Percentiles rank a stretch among this genome's conserved stretches.
Conservation (phyloP, 2,329 filamentous ascomycete species). For the Penicillium sp. region DNA sequence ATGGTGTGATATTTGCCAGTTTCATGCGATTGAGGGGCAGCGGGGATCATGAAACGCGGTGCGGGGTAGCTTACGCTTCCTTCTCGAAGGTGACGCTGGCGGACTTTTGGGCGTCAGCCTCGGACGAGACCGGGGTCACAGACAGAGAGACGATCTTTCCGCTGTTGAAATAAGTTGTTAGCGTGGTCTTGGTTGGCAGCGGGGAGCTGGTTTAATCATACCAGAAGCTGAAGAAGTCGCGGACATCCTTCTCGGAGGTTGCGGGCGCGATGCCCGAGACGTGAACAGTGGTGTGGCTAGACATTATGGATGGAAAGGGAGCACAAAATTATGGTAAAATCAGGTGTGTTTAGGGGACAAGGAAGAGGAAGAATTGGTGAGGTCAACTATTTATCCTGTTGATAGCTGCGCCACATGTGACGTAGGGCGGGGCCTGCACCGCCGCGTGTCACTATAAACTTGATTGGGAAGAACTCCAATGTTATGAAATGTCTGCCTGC, state of each 20-base stretch:
- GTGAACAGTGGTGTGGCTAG: slow-evolving; percentile 66
- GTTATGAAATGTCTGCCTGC: slow-evolving; percentile 9
- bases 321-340: neutral
- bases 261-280: slow-evolving; percentile 82
- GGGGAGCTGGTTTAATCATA: slow-evolving; percentile 45
- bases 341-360: neutral
- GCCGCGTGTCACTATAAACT: slow-evolving; percentile 21
- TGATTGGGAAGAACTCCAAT: neutral
- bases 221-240: slow-evolving; percentile 97
- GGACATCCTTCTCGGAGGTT: slow-evolving; percentile 86
- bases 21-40: slow-evolving; percentile 7
- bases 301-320: slow-evolving; percentile 44
- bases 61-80: slow-evolving; percentile 61
- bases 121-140: slow-evolving; percentile 60
- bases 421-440: slow-evolving; percentile 31
- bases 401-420: slow-evolving; percentile 34
- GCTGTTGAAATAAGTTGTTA: slow-evolving; percentile 48
- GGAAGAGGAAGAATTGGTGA: slow-evolving; percentile 6
- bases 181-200: neutral
- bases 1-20: slow-evolving; percentile 1
- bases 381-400: slow-evolving; percentile 17
- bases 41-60: slow-evolving; percentile 14
- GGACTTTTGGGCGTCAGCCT: slow-evolving; percentile 65
- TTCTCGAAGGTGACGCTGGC: slow-evolving; percentile 97
- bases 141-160: slow-evolving; percentile 88